Percentiles rank a stretch among this genome's conserved stretches.
These are phyloP conservation scores for Salix udensis DNA, from an alignment of 345 rosid genomes.

Conservation along the genomic window DNA sequence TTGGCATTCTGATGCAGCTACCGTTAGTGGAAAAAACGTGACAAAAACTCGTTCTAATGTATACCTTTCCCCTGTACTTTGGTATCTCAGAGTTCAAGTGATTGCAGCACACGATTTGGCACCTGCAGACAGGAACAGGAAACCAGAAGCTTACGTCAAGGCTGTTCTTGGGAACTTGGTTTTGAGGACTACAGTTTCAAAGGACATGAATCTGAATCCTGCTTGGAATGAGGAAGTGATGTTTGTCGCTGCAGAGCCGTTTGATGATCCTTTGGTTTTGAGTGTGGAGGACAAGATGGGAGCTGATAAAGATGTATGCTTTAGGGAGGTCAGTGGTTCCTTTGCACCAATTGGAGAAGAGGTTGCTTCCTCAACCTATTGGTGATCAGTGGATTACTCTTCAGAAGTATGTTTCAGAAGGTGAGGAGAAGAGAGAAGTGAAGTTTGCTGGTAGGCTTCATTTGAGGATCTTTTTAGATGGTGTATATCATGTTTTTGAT, in stretches of 20 bases:
- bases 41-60: constrained; percentile 22
- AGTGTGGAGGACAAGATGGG: constrained; percentile 3
- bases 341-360: constrained; percentile 41
- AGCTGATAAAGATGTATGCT: constrained; percentile 25
- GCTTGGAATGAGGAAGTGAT: constrained; percentile 20
- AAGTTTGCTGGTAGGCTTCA: constrained; percentile 45
- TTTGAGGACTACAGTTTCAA: constrained; percentile 10
- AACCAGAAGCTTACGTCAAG: constrained; percentile 39
- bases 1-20: constrained; percentile 27
- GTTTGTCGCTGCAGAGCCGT: constrained; percentile 20
- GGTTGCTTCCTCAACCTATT: constrained; percentile 25
- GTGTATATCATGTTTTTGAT: constrained; percentile 52
- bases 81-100: constrained; percentile 43
- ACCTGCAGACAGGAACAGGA: constrained; percentile 24
- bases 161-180: constrained; percentile 34
- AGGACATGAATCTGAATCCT: constrained; percentile 4
- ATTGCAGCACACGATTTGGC: constrained; percentile 51
- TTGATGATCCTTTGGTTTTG: constrained; percentile 18
- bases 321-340: constrained; percentile 42
- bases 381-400: constrained; percentile 41
- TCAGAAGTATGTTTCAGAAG: constrained; percentile 11
- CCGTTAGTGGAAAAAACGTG: neutral
- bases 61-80: constrained; percentile 29
- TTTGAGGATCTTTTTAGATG: constrained; percentile 46
- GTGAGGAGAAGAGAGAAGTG: neutral